These are phyloP conservation scores for Scleromitrula shiraiana DNA, from an alignment of 2,329 filamentous ascomycete species.

Conservation along the genomic window DNA sequence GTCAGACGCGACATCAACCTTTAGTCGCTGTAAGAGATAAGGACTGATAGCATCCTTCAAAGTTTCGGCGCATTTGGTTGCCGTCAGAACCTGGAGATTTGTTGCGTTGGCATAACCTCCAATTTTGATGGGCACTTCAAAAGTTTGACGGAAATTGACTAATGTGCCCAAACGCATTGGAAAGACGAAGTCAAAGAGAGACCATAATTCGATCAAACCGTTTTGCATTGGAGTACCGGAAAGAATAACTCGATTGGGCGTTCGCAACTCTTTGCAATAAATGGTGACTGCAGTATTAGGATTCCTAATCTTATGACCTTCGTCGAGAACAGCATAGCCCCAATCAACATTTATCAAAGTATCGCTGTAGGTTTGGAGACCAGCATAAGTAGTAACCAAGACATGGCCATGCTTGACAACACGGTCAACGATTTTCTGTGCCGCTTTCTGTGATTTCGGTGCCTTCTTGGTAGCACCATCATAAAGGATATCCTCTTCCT, in stretches of 20 bases:
- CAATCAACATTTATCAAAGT: constrained; percentile 76
- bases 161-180: constrained; percentile 91
- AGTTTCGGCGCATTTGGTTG: constrained; percentile 87
- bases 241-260: constrained; percentile 82
- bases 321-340: constrained; percentile 90
- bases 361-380: constrained; percentile 85
- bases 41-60: constrained; percentile 90
- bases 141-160: constrained; percentile 82
- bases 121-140: constrained; percentile 87
- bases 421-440: constrained; percentile 71
- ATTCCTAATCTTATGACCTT: constrained; percentile 97
- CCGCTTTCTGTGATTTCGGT: constrained; percentile 57
- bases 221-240: constrained; percentile 98
- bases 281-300: constrained; percentile 93
- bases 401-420: constrained; percentile 84
- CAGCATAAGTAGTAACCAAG: constrained; percentile 90
- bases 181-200: constrained; percentile 93
- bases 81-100: constrained; percentile 89
- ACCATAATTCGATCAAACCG: constrained; percentile 92
- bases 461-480: constrained; percentile 31
- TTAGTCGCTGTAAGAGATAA: constrained; percentile 85
- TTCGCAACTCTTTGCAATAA: constrained; percentile 87
- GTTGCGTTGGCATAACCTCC: constrained; percentile 94
- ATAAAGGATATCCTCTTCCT: constrained; percentile 41
- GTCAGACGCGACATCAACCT: constrained; percentile 88